Conservation (phyloP, 208 protist genomes). For the Vickermania ingenoplastis region DNA sequence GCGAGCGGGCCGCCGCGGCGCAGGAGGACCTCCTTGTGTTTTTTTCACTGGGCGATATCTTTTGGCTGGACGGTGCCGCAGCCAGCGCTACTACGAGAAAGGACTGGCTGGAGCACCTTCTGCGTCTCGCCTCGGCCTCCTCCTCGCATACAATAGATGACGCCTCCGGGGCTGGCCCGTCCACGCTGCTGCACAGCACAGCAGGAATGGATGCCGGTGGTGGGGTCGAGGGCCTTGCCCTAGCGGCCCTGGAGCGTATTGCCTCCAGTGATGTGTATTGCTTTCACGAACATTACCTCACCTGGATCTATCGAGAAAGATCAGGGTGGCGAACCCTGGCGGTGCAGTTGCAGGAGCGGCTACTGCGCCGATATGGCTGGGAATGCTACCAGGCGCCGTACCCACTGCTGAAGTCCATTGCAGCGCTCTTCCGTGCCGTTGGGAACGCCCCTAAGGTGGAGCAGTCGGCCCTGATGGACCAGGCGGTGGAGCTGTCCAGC, state of each 20-base stretch:
- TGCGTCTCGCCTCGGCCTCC: neutral
- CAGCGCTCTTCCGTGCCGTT: neutral
- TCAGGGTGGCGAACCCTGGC: constrained; percentile 13
- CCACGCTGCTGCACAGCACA: too few relatives aligned
- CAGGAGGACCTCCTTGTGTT: too few relatives aligned
- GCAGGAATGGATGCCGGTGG: too few relatives aligned
- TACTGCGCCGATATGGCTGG: neutral
- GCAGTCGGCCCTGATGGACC: constrained; percentile 6
- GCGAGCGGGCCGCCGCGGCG: too few relatives aligned
- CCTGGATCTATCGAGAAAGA: constrained; percentile 10
- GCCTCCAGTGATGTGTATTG: constrained; percentile 15
- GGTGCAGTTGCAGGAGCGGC: constrained; percentile 18
- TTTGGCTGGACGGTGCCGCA: too few relatives aligned
- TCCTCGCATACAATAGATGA: too few relatives aligned
- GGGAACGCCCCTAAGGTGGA: neutral
- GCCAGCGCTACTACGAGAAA: too few relatives aligned
- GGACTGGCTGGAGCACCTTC: too few relatives aligned
- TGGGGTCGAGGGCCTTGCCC: too few relatives aligned
- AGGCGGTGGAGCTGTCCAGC: constrained; percentile 36
- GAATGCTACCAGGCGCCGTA: neutral
- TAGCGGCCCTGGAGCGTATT: constrained; percentile 19
- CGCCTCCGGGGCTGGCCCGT: too few relatives aligned
- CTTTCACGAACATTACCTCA: constrained; percentile 16
- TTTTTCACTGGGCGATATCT: too few relatives aligned
- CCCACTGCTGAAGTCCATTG: neutral